These are phyloP conservation scores for Neoconidiobolus thromboides DNA, from an alignment of 371 early-diverging fungal genomes.

Conservation along the genomic window DNA sequence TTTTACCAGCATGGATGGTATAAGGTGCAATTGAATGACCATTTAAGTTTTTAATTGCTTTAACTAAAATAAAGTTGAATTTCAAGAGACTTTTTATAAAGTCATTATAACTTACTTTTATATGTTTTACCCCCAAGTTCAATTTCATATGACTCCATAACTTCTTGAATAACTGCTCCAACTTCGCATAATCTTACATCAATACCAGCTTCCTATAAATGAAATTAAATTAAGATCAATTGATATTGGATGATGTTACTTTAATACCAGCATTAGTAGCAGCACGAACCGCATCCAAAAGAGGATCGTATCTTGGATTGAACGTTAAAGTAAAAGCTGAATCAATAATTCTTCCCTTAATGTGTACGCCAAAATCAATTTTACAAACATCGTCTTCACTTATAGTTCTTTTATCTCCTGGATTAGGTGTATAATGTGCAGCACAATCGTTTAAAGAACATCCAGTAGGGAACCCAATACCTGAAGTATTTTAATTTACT, in stretches of 20 bases:
- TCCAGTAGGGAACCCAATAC: conserved; percentile 99
- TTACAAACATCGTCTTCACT: conserved; percentile 93
- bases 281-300: conserved; percentile 86
- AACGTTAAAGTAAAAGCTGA: conserved; percentile 96
- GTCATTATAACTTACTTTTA: conserved; percentile 26
- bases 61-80: conserved; percentile 27
- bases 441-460: conserved; percentile 93
- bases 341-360: conserved; percentile 94
- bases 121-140: conserved; percentile 86
- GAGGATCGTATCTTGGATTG: conserved; percentile 76
- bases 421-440: conserved; percentile 99
- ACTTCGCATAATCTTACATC: conserved; percentile 94
- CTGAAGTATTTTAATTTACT: not conserved
- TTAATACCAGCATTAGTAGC: conserved; percentile 95
- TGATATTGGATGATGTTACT: conserved; percentile 8
- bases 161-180: conserved; percentile 96
- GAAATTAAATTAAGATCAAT: not conserved
- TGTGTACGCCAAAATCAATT: conserved; percentile 98
- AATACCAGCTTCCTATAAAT: conserved; percentile 68
- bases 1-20: conserved; percentile 93
- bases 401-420: conserved; percentile 86
- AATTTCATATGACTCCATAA: conserved; percentile 96
- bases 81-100: not conserved
- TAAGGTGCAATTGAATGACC: conserved; percentile 97
- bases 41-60: conserved; percentile 91